These are phyloP conservation scores for Fusarium agapanthi DNA, from an alignment of 2,329 filamentous ascomycete species.

Conservation along the genomic window DNA sequence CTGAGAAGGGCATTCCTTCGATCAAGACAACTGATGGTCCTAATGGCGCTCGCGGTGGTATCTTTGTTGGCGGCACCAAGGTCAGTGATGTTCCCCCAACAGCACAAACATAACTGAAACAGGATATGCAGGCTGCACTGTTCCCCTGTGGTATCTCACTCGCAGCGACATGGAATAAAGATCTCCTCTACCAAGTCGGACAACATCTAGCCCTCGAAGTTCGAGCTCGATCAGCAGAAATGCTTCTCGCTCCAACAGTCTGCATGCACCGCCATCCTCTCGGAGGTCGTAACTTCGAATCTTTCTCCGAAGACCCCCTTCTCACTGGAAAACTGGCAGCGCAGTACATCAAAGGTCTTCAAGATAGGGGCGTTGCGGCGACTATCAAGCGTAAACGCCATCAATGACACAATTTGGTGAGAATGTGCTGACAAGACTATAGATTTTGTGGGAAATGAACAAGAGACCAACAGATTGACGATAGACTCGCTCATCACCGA, in stretches of 20 bases:
- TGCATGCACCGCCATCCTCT: conserved; percentile 85
- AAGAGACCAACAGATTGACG: conserved; percentile 66
- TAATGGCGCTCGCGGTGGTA: conserved; percentile 73
- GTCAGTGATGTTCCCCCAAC: conserved; percentile 45
- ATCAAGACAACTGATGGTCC: conserved; percentile 75
- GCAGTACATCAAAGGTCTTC: conserved; percentile 76
- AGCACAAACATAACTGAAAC: fast-evolving
- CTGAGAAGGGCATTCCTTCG: conserved; percentile 69
- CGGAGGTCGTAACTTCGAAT: conserved; percentile 88
- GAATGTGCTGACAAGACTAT: neutral
- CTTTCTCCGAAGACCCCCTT: conserved; percentile 83
- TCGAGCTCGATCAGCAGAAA: conserved; percentile 76
- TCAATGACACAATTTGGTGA: fast-evolving
- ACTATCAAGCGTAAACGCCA: conserved; percentile 74
- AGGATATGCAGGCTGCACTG: conserved; percentile 68
- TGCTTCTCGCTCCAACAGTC: conserved; percentile 79
- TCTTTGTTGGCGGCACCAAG: conserved; percentile 74
- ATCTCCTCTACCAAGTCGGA: conserved; percentile 74
- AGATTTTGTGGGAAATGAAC: conserved; percentile 77
- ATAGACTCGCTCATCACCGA: conserved; percentile 72
- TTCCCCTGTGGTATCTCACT: conserved; percentile 83
- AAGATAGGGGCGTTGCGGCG: conserved; percentile 77
- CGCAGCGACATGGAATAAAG: conserved; percentile 80
- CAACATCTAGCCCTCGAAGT: conserved; percentile 75
- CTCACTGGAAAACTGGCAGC: conserved; percentile 78